These are phyloP conservation scores for Scedosporium minutisporum DNA, from an alignment of 2,329 filamentous ascomycete species.

Conservation along the genomic window DNA sequence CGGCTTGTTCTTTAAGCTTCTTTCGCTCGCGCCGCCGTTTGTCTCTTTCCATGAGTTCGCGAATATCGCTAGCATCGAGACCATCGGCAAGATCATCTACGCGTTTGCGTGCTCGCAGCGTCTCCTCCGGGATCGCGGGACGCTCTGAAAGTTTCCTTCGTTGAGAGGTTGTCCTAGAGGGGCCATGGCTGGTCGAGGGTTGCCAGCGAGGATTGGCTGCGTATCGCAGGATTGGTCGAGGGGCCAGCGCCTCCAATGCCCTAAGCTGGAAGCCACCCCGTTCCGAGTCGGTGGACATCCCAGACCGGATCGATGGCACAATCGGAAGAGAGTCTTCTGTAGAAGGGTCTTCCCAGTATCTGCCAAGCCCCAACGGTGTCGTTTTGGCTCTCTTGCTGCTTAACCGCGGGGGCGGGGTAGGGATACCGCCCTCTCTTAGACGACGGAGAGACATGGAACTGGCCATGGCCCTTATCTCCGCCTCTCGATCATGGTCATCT, in stretches of 20 bases:
- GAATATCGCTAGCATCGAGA: slow-evolving; percentile 71
- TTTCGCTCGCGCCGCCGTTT: slow-evolving; percentile 69
- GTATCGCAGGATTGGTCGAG: slow-evolving; percentile 73
- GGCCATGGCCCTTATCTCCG: slow-evolving; percentile 80
- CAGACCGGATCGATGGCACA: slow-evolving; percentile 66
- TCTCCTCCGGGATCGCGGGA: slow-evolving; percentile 50
- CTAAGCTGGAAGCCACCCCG: slow-evolving; percentile 68
- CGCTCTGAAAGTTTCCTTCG: slow-evolving; percentile 41
- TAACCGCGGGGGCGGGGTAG: slow-evolving; percentile 49
- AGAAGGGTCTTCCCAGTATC: slow-evolving; percentile 49
- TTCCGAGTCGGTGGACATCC: slow-evolving; percentile 66
- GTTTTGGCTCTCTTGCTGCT: slow-evolving; percentile 57
- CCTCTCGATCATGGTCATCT: slow-evolving; percentile 63
- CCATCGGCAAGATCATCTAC: slow-evolving; percentile 71
- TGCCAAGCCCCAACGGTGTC: slow-evolving; percentile 31
- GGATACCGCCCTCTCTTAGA: slow-evolving; percentile 47
- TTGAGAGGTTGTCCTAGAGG: slow-evolving; percentile 38
- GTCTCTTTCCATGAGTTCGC: slow-evolving; percentile 86
- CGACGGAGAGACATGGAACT: slow-evolving; percentile 57
- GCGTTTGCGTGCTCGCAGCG: slow-evolving; percentile 49
- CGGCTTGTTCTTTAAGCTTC: slow-evolving; percentile 56
- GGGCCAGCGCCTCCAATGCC: slow-evolving; percentile 69
- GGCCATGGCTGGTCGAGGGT: slow-evolving; percentile 32
- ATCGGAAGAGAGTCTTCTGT: slow-evolving; percentile 69
- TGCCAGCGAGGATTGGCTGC: slow-evolving; percentile 54